Base-by-base conservation (phyloP, 2,329 filamentous ascomycete species). In the Aspergillus carbonarius region DNA sequence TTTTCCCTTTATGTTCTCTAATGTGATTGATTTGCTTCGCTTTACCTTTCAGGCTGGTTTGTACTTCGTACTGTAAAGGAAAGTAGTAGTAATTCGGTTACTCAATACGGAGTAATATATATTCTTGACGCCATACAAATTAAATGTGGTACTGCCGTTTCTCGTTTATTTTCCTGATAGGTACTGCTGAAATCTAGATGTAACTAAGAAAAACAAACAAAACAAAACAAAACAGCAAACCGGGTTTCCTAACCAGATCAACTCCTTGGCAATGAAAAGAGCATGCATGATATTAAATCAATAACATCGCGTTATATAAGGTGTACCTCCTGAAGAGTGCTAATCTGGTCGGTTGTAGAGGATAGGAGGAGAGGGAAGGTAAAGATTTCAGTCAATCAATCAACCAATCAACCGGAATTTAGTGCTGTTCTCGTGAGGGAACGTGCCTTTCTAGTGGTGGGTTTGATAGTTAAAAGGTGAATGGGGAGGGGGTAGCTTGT, bases 21-120 rank as follows among this genome's bases (percentile, higher is more conserved):
- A 42, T 42, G 18, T 42, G 30, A 42, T 42, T 23, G 39, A 18
- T 63, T 59, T 61, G 55, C 59, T 27, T 27, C 6, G 25, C 25
- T 27, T 27, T 7, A 8, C 25, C 7, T 32, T 7, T 8, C 25
- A 27, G 25, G 25, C 7, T 27, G 25, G 25, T 27, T 8, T 10
- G 30, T 10, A 23, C 23, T 23, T 9, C 9, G 30, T 32, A 10
- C 30, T 32, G 30, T 32, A 32, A 10, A 9, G 30, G 25, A 5
- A 27, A 27, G 25, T 27, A 27, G n/a, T n/a, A 27, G 25, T 27
- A 27, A 27, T 27, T 6, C 7, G 7, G 4, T 27, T 27, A 27
- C 25, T 27, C 25, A 27, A 8, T 27, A 27, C 25, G 25, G 7
- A 27, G 25, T 27, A 4, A 27, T 27, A 27, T 27, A 27, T 8